Evolutionary conservation across 371 early-diverging fungal genomes (phyloP).

Genomic region (Zopfochytrium polystomum): DNA sequence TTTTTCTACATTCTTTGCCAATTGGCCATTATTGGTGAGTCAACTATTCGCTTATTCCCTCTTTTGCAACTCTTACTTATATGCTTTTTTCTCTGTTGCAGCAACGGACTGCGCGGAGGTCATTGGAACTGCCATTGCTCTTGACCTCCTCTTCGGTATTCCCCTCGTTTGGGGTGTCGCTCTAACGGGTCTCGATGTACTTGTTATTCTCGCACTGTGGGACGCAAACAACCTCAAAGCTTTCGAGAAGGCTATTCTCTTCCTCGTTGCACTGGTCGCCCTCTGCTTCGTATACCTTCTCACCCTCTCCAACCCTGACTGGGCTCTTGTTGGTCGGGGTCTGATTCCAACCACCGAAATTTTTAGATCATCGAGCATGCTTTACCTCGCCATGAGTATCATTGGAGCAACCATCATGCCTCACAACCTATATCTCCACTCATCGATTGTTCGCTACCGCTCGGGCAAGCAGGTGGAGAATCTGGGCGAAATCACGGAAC

Average conservation of each 20-base stretch:
- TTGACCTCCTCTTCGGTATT: constrained; percentile 71
- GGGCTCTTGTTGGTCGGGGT: constrained; percentile 63
- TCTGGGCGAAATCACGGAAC: constrained; percentile 27
- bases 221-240: constrained; percentile 54
- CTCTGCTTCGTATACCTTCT: constrained; percentile 58
- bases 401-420: constrained; percentile 76
- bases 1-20: constrained; percentile 67
- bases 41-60: background rate
- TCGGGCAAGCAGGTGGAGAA: constrained; percentile 1
- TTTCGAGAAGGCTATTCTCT: constrained; percentile 68
- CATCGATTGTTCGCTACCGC: constrained; percentile 57
- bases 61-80: background rate
- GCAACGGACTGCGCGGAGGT: constrained; percentile 71
- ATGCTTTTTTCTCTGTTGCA: constrained; percentile 14
- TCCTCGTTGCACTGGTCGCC: constrained; percentile 67
- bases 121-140: constrained; percentile 79
- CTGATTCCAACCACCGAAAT: constrained; percentile 64
- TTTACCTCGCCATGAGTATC: constrained; percentile 77
- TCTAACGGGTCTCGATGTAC: constrained; percentile 72
- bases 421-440: constrained; percentile 77
- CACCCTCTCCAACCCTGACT: constrained; percentile 58
- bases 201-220: constrained; percentile 68
- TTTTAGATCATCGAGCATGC: constrained; percentile 55
- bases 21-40: constrained; percentile 66
- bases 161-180: constrained; percentile 75